Base-by-base conservation (phyloP, 2,329 filamentous ascomycete genomes). In the Alternaria gaisen region DNA sequence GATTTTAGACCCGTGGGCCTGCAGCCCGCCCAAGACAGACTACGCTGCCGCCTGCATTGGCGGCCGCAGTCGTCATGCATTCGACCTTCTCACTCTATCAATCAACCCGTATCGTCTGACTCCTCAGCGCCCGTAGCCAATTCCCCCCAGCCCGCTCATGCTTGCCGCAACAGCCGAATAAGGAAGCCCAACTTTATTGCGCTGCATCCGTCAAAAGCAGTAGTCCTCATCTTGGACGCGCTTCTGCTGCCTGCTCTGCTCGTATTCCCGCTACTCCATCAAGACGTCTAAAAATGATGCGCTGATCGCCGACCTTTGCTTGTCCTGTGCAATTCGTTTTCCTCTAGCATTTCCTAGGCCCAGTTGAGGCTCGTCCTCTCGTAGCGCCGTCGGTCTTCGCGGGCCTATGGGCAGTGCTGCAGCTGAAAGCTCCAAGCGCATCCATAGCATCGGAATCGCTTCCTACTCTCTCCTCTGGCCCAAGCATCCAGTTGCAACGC, bases 131-230 rank as follows among this genome's bases (percentile, higher is more conserved):
- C 59, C 60, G 32, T 51, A 30, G 32, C 48, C 43, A 36, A 61
- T 46, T 60, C 61, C 59, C 58, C 61, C 63, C 56, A 62, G 65
- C 58, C 66, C 66, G 36, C 67, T 62, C 50, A 68, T 68, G 67
- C 72, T 76, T 75, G 74, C 74, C 74, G 74, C 74, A 75, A 62
- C 70, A 73, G 66, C 75, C 75, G 74, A 66, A 76, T 74, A 26
- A 53, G 72, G 72, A 65, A 70, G 70, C 66, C 63, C 66, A 61
- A 56, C 60, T 64, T 64, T 58, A 73, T 73, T 71, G 68, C 64
- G 67, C 65, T 62, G 48, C 65, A 64, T 63, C 65, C 46, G 63
- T 62, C 68, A 65, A 63, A 67, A 48, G 47, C 22, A 20, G 41
- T 38, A 40, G 30, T 40, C 34, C 42, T 28, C 30, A 47, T 38